Evolutionary conservation across 805 yeast species (phyloP), one percentile per base, ranked within the genome.

Genomic region (Starmerella potacharoeniae): DNA sequence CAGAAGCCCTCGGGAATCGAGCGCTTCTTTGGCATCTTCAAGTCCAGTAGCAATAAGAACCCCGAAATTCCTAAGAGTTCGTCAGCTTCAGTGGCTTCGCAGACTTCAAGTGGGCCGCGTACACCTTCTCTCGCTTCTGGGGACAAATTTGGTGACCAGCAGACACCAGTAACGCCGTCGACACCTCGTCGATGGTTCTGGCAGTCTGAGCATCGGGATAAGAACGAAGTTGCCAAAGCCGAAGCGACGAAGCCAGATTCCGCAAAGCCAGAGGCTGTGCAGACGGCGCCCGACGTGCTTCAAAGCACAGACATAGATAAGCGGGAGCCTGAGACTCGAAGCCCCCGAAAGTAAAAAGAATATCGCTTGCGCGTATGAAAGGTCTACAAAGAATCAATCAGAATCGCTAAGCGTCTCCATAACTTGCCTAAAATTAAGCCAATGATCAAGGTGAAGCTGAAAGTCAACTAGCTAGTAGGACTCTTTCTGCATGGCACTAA

Each of bases 1-100:
- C 29, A 55, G 7, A 59, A 55, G 34, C 61, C 61, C 8, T 47
- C 53, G 5, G 59, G 61, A 2, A 34, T 58, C 17, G 59, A 53
- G n/a, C 53, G 56, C 30, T 55, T 59, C 35, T 44, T 51, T 41
- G 59, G 61, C 9, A 37, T 59, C 14, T 58, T 59, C 50, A 37
- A 44, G n/a, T 10, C 47, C 10, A 43, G 44, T 41, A 17, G 6
- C 5, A 40, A 53, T 4, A n/a, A 16, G 28, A 41, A 17, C 17
- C 3, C 41, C 17, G 31, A 31, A 17, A 6, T 6, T 10, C 40
- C 41, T 2, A 11, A 13, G 33, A 34, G 35, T 8, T 29, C 47
- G 33, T 41, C 47, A 1, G 48, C 47, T 22, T 41, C 53, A 3
- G 41, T 35, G 10, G 29, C 47, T 14, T 41, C 47, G 41, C 53